These are phyloP conservation scores for Citrus inodora DNA, from an alignment of 345 rosid genomes.

Conservation along the genomic window DNA sequence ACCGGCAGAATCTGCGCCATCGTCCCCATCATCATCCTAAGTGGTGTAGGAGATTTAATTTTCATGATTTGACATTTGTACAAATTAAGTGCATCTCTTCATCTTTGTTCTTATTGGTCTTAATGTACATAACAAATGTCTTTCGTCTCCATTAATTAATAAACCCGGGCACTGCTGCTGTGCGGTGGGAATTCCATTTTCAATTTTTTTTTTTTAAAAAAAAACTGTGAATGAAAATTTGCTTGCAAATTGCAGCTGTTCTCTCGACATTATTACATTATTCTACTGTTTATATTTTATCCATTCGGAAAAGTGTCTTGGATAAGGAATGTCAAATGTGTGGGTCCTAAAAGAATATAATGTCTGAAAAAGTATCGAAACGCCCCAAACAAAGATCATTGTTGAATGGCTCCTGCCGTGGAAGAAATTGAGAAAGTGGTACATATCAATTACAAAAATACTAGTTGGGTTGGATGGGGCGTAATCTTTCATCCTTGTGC, in stretches of 20 bases:
- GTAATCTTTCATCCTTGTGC: too few relatives aligned
- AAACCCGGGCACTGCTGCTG: conserved; percentile 20
- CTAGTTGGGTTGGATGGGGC: too few relatives aligned
- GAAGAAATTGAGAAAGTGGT: too few relatives aligned
- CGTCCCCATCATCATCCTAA: conserved; percentile 18
- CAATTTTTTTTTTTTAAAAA: not conserved
- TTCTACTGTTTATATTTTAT: not conserved
- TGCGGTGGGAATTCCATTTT: conserved; percentile 8
- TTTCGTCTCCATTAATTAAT: conserved; percentile 26
- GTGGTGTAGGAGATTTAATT: conserved; percentile 15
- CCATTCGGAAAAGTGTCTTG: not conserved
- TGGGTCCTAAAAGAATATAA: too few relatives aligned
- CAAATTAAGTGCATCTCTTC: conserved; percentile 19
- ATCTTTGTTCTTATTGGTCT: not conserved
- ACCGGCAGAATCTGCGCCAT: conserved; percentile 41
- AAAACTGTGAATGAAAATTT: conserved; percentile 9
- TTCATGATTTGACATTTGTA: conserved; percentile 18
- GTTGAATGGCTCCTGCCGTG: too few relatives aligned
- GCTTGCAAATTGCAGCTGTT: not conserved
- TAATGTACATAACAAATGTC: conserved; percentile 30
- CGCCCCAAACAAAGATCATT: too few relatives aligned
- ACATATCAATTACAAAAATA: too few relatives aligned
- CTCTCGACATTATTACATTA: not conserved
- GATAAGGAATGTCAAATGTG: too few relatives aligned
- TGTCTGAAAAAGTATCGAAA: too few relatives aligned